These are phyloP conservation scores for Geranomyces variabilis DNA, from an alignment of 192 early-diverging fungal genomes.

Conservation along the genomic window DNA sequence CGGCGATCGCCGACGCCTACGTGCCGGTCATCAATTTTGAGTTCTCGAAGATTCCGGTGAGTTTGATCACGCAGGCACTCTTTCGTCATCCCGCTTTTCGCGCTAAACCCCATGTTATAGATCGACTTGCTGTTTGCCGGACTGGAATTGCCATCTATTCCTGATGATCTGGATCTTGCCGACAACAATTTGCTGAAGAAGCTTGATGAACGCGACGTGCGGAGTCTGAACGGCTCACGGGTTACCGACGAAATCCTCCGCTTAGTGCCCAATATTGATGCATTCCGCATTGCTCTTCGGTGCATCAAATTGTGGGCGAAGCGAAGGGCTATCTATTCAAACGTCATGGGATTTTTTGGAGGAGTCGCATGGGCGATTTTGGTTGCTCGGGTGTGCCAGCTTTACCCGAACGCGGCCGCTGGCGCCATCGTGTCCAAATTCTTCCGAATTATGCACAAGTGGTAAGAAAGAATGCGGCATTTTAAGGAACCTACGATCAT, in stretches of 20 bases:
- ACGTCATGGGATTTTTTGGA: slow-evolving; percentile 97
- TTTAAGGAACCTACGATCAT: too few relatives aligned
- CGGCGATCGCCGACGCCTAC: slow-evolving; percentile 84
- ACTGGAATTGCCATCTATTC: slow-evolving; percentile 72
- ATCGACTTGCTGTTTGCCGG: slow-evolving; percentile 95
- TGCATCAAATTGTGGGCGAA: slow-evolving; percentile 98
- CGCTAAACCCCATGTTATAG: too few relatives aligned
- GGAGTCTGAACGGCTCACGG: slow-evolving; percentile 91
- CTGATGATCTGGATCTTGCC: slow-evolving; percentile 81
- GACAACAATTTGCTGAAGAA: slow-evolving; percentile 85
- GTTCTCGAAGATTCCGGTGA: slow-evolving; percentile 86
- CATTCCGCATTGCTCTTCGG: slow-evolving; percentile 87
- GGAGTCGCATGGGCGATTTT: slow-evolving; percentile 99
- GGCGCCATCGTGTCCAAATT: slow-evolving; percentile 85
- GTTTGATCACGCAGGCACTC: slow-evolving; percentile 32
- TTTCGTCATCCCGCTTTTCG: too few relatives aligned
- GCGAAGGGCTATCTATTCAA: slow-evolving; percentile 88
- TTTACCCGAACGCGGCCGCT: slow-evolving; percentile 93
- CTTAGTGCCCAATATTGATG: slow-evolving; percentile 87
- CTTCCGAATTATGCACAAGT: slow-evolving; percentile 83
- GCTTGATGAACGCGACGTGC: slow-evolving; percentile 84
- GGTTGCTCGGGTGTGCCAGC: slow-evolving; percentile 91
- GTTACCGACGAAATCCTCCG: slow-evolving; percentile 96
- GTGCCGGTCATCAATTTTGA: slow-evolving; percentile 95
- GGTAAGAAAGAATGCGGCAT: slow-evolving; percentile 64